Base-by-base conservation (phyloP, 345 rosid genomes). In the Isatis tinctoria region DNA sequence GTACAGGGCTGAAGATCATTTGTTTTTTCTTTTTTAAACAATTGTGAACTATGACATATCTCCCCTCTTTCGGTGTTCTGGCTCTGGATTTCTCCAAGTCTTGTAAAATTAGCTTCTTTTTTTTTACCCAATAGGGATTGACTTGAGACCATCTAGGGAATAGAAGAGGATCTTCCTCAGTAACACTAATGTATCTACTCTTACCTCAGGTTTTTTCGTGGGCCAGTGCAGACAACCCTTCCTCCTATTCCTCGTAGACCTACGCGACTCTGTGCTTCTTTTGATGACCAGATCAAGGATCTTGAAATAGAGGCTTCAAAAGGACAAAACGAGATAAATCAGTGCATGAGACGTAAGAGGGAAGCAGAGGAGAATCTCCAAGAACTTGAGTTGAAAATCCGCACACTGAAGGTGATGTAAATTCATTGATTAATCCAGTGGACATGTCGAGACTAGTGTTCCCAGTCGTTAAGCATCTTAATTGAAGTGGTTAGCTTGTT, bases 171-270 rank as follows among this genome's bases (percentile, higher is more conserved):
- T 59, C 8, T 67, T 60, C 48, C 39, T 44, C 26, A 69, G 63
- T 43, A 18, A 27, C 53, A 37, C 30, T 70, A 39, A 47, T 36
- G 16, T 70, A 20, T 54, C 40, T 48, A 28, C 48, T 58, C 45
- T 57, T 58, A 20, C 83, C 60, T 35, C 78, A 95, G 97, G 98
- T 92, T 92, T 83, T 86, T 80, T 43, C 94, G 98, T 56, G 90
- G 90, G 22, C 75, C 91, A 64, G 98, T 90, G 65, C 90, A 95
- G 83, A 95, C 98, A 33, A 84, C 85, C 58, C 92, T 95, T 78
- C 97, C 97, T 43, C 77, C 90, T 59, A 73, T 60, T 48, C 65
- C 72, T 79, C 83, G 73, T 62, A 82, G 85, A 82, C 77, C 82
- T 72, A 83, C 87, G 11, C 93, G 92, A 54, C 93, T 95, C n/a